A percentile compares a stretch with the other conserved stretches of the same genome.
phyloP scores from a whole-genome alignment of 2,329 filamentous ascomycete species.

The Lasiodiplodia gonubiensis region DNA sequence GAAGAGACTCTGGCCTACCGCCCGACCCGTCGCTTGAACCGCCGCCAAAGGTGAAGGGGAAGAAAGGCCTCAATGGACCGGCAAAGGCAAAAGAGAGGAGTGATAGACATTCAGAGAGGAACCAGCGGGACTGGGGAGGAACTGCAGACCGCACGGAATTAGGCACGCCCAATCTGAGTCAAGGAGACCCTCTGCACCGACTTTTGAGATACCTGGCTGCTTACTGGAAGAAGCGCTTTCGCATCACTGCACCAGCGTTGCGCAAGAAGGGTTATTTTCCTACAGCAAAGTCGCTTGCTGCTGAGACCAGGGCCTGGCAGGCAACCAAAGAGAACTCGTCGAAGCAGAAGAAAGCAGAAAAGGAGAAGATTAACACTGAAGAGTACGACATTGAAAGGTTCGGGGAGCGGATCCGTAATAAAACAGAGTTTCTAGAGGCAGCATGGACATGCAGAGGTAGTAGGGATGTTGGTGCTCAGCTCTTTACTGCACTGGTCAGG shows the following conservation, averaged over 20 bases:
- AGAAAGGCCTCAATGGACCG: conserved; percentile 32
- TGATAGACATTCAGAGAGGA: conserved; percentile 48
- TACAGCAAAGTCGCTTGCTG: conserved; percentile 69
- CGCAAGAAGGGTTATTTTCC: conserved; percentile 91
- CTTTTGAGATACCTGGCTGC: conserved; percentile 76
- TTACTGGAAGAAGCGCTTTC: conserved; percentile 89
- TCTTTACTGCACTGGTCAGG: conserved; percentile 85
- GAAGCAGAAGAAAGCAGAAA: not conserved
- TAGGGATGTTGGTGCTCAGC: conserved; percentile 83
- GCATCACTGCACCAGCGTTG: conserved; percentile 75
- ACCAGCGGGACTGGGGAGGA: conserved; percentile 71
- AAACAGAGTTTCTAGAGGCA: conserved; percentile 70
- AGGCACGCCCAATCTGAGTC: conserved; percentile 76
- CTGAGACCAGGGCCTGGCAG: conserved; percentile 73
- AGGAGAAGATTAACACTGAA: conserved; percentile 37
- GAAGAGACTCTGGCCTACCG: conserved; percentile 78
- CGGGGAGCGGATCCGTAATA: conserved; percentile 74
- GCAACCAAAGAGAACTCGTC: conserved; percentile 45
- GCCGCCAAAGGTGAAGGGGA: conserved; percentile 22
- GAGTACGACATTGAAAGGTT: conserved; percentile 67
- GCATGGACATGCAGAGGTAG: conserved; percentile 79
- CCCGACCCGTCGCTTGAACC: conserved; percentile 1
- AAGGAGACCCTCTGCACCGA: conserved; percentile 79
- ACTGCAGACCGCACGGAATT: conserved; percentile 70
- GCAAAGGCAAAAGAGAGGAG: conserved; percentile 43